Evolutionary conservation across 148 eudicot species (phyloP).

Genomic region (Silene conica): DNA sequence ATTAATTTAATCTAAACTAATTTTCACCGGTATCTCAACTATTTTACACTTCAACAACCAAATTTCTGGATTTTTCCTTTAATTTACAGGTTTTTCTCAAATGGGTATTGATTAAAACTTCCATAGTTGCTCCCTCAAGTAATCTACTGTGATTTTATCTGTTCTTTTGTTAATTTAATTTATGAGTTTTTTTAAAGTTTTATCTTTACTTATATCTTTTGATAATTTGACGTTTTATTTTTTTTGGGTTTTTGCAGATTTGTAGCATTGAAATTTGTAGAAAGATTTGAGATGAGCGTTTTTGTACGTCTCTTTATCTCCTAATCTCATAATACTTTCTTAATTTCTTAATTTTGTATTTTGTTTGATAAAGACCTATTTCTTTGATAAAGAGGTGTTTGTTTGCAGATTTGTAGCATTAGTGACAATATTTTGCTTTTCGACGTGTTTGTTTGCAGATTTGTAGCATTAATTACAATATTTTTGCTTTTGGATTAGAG

Average conservation of each 20-base stretch:
- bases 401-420: too few relatives aligned
- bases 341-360: too few relatives aligned
- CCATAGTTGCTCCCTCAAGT: slow-evolving; percentile 1
- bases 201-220: not conserved
- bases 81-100: slow-evolving; percentile 7
- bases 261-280: slow-evolving; percentile 35
- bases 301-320: not conserved
- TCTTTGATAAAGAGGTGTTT: too few relatives aligned
- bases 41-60: slow-evolving; percentile 7
- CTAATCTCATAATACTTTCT: slow-evolving; percentile 3
- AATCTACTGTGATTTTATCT: not conserved
- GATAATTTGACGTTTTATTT: slow-evolving; percentile 8
- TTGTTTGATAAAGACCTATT: too few relatives aligned
- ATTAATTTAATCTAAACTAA: too few relatives aligned
- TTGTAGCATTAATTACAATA: too few relatives aligned
- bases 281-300: slow-evolving; percentile 13
- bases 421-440: too few relatives aligned
- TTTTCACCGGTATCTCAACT: not conserved
- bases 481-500: too few relatives aligned
- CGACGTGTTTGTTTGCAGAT: too few relatives aligned
- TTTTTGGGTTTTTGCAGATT: slow-evolving; percentile 32
- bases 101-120: slow-evolving; percentile 18
- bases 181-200: slow-evolving; percentile 7
- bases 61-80: slow-evolving; percentile 15
- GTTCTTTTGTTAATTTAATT: not conserved